Conservation (phyloP, 768 basidiomycete species). For the Podaxis sp. region DNA sequence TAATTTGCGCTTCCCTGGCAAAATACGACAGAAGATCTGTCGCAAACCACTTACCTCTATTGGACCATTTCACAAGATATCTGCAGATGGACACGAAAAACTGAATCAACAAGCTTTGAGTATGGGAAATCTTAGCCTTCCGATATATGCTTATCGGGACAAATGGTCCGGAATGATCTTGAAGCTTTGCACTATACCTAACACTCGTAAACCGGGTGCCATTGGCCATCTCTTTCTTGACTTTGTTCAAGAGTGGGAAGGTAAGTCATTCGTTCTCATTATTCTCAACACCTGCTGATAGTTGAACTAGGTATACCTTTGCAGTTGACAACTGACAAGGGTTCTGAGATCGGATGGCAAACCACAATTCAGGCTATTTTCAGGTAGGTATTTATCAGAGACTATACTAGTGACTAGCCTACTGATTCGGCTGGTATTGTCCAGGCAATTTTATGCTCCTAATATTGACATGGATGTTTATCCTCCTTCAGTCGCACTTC, state of each 20-base stretch:
- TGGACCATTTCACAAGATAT: slow-evolving; percentile 12
- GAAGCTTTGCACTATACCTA: slow-evolving; percentile 1
- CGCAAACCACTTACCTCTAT: background rate
- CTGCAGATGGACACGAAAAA: slow-evolving; percentile 23
- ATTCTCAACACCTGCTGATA: background rate
- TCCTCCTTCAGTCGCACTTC: slow-evolving; percentile 20
- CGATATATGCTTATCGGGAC: slow-evolving; percentile 7
- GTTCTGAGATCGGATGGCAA: slow-evolving; percentile 31
- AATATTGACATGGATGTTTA: slow-evolving; percentile 21
- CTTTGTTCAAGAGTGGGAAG: slow-evolving; percentile 25
- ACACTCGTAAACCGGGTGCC: background rate
- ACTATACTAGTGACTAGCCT: background rate
- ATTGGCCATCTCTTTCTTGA: slow-evolving; percentile 35
- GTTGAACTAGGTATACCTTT: slow-evolving; percentile 24
- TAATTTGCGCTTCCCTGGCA: background rate
- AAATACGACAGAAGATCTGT: too few species aligned
- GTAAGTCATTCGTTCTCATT: slow-evolving; percentile 18
- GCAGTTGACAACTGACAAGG: slow-evolving; percentile 29
- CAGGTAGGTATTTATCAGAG: slow-evolving; percentile 10
- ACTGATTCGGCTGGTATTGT: background rate
- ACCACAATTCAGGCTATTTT: slow-evolving; percentile 18
- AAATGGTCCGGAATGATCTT: slow-evolving; percentile 14
- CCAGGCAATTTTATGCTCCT: slow-evolving; percentile 23
- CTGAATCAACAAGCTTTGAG: slow-evolving; percentile 19
- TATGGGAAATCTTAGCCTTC: slow-evolving; percentile 12